Evolutionary conservation across 768 basidiomycete species (phyloP).

Genomic region (Rhodocollybia butyracea): DNA sequence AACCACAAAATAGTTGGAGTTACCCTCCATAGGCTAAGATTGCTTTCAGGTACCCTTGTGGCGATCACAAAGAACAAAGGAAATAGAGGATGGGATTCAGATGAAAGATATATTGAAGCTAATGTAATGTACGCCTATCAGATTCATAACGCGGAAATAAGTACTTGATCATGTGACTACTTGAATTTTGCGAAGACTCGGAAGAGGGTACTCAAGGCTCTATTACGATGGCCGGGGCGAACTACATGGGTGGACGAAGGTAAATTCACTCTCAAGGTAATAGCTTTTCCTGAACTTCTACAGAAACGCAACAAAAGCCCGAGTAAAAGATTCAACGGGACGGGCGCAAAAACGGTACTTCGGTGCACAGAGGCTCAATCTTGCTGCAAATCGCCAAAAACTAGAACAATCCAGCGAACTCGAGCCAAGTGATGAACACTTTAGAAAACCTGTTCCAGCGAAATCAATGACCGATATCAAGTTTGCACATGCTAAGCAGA

Average conservation of each 20-base stretch:
- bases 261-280: slow-evolving; percentile 17
- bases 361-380: slow-evolving; percentile 53
- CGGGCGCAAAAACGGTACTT: slow-evolving; percentile 61
- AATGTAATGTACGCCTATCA: too few species aligned
- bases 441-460: not conserved
- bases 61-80: not conserved
- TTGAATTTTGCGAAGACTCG: too few species aligned
- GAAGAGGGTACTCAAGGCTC: not conserved
- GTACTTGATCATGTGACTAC: too few species aligned
- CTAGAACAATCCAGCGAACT: not conserved
- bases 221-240: slow-evolving; percentile 73
- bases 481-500: slow-evolving; percentile 19
- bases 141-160: too few species aligned
- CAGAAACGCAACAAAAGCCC: slow-evolving; percentile 59
- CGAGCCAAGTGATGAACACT: not conserved
- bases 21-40: not conserved
- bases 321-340: slow-evolving; percentile 51
- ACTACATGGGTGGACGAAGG: slow-evolving; percentile 78
- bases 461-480: slow-evolving; percentile 14
- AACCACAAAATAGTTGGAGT: not conserved
- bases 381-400: slow-evolving; percentile 18
- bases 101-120: too few species aligned
- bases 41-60: not conserved
- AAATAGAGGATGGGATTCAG: too few species aligned
- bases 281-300: not conserved